phyloP scores from a whole-genome alignment of 768 basidiomycete genomes.

The Pleurotus sapidus region DNA sequence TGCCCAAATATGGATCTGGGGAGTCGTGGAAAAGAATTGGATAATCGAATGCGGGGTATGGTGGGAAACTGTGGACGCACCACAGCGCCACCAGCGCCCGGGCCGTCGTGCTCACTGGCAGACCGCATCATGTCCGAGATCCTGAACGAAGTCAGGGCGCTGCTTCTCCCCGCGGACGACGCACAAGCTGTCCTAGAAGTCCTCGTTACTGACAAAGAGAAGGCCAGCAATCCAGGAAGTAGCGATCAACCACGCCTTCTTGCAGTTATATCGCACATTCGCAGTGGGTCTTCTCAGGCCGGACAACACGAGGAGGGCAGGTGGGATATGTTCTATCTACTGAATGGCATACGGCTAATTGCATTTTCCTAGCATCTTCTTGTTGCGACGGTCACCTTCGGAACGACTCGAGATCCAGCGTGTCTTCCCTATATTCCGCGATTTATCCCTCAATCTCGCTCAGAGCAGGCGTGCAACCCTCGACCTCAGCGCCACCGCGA shows the following conservation, averaged over 20 bases:
- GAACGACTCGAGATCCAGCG: conserved; percentile 43
- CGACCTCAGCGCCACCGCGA: conserved; percentile 25
- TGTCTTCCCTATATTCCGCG: conserved; percentile 54
- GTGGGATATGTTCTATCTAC: conserved; percentile 26
- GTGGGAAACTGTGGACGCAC: neutral
- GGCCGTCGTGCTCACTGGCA: neutral
- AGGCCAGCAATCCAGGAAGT: conserved; percentile 8
- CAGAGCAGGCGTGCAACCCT: conserved; percentile 43
- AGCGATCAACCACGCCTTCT: conserved; percentile 34
- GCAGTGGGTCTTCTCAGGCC: conserved; percentile 19
- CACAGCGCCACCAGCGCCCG: neutral
- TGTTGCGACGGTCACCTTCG: conserved; percentile 36
- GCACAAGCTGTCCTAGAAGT: conserved; percentile 42
- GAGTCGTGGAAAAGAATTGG: too few relatives aligned
- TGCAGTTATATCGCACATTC: conserved; percentile 49
- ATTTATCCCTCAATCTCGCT: conserved; percentile 54
- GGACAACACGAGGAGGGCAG: conserved; percentile 51
- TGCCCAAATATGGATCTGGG: too few relatives aligned
- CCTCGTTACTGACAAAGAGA: conserved; percentile 4
- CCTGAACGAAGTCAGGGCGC: conserved; percentile 16
- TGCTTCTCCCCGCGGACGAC: conserved; percentile 42
- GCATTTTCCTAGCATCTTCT: conserved; percentile 38
- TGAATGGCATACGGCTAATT: conserved; percentile 9
- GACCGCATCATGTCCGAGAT: conserved; percentile 10
- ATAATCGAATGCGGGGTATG: neutral